Conservation (phyloP, 1,139 yeast species). For the Sugiyamaella xylanicola region DNA sequence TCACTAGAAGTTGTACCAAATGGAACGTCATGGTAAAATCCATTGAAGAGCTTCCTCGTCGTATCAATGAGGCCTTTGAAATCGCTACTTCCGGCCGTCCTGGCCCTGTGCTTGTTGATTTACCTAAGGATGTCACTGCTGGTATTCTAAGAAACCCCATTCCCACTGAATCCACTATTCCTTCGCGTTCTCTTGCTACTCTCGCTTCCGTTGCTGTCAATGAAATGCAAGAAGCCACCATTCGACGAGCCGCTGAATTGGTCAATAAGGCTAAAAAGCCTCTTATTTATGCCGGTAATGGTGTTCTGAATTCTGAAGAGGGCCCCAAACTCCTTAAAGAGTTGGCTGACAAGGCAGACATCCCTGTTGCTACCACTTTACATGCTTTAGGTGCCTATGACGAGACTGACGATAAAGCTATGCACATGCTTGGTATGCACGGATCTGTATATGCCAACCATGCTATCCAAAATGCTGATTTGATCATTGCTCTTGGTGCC, state of each 20-base stretch:
- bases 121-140: slow-evolving; percentile 97
- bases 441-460: slow-evolving; percentile 94
- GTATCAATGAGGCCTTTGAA: slow-evolving; percentile 97
- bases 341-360: slow-evolving; percentile 84
- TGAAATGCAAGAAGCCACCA: slow-evolving; percentile 75
- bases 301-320: slow-evolving; percentile 75
- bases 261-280: slow-evolving; percentile 86
- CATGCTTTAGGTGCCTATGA: slow-evolving; percentile 95
- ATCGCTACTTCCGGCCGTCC: slow-evolving; percentile 96
- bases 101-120: slow-evolving; percentile 95
- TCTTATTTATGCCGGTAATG: slow-evolving; percentile 88
- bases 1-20: slow-evolving; percentile 94
- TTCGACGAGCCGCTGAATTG: slow-evolving; percentile 74
- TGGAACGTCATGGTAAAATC: slow-evolving; percentile 99
- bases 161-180: slow-evolving; percentile 82
- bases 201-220: slow-evolving; percentile 72
- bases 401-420: slow-evolving; percentile 84
- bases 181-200: slow-evolving; percentile 73
- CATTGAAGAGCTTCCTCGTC: slow-evolving; percentile 89
- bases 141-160: slow-evolving; percentile 83
- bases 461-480: slow-evolving; percentile 91
- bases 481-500: slow-evolving; percentile 93
- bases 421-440: slow-evolving; percentile 98
- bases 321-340: slow-evolving; percentile 82
- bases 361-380: slow-evolving; percentile 93